Conservation (phyloP, 129 eudicot genomes). For the Oenanthe sinensis region DNA sequence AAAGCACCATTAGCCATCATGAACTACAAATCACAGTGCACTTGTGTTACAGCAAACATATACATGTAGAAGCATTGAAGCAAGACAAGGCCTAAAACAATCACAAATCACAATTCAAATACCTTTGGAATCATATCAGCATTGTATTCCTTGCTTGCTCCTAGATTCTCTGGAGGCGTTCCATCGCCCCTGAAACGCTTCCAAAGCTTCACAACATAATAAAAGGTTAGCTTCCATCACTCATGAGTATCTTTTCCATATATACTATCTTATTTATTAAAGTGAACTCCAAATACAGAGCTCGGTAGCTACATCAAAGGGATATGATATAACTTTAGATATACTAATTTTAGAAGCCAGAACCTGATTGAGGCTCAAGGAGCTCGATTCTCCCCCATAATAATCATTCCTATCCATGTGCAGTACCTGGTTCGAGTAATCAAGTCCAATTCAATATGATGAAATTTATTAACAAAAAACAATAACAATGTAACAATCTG, state of each 20-base stretch:
- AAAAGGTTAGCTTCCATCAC: neutral
- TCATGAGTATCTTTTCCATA: neutral
- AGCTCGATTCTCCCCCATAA: slow-evolving; percentile 83
- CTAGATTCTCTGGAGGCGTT: slow-evolving; percentile 54
- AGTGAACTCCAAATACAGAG: neutral
- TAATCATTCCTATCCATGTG: slow-evolving; percentile 79
- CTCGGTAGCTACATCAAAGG: neutral
- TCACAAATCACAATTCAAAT: neutral
- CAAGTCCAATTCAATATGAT: neutral
- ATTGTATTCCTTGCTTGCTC: slow-evolving; percentile 79
- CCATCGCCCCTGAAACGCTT: slow-evolving; percentile 76
- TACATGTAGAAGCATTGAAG: neutral
- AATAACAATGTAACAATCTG: neutral
- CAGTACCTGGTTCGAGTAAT: slow-evolving; percentile 48
- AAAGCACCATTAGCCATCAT: slow-evolving; percentile 92
- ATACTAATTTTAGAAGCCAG: neutral
- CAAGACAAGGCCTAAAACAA: neutral
- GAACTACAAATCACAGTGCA: slow-evolving; percentile 41
- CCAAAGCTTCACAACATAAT: slow-evolving; percentile 50
- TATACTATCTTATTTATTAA: neutral
- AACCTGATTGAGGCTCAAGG: slow-evolving; percentile 68
- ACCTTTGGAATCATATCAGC: slow-evolving; percentile 98
- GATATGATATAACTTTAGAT: neutral
- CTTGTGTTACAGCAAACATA: neutral
- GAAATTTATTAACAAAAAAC: neutral